phyloP scores from a whole-genome alignment of 495 filamentous ascomycete species.

The Podospora anserina region DNA sequence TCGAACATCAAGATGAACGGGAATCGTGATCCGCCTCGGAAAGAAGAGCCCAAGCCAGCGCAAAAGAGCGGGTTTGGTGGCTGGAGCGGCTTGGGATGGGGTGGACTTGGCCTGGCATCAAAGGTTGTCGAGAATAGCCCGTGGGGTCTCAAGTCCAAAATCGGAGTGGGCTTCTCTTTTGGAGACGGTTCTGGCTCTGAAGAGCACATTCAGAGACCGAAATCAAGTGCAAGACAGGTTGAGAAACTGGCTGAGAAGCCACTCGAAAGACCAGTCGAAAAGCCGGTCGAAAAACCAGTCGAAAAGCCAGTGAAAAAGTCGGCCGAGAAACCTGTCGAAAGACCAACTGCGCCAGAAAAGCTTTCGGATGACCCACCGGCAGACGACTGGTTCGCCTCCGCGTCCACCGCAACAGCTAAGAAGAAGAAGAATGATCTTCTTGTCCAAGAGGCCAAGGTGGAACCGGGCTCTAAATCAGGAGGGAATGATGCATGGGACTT shows the following conservation, averaged over 20 bases:
- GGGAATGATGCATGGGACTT: constrained; percentile 21
- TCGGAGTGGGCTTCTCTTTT: constrained; percentile 32
- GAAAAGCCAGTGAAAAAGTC: constrained; percentile 16
- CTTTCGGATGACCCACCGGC: constrained; percentile 25
- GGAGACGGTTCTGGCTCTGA: constrained; percentile 38
- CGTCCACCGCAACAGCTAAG: constrained; percentile 23
- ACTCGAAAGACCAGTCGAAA: background rate
- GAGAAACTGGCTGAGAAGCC: background rate
- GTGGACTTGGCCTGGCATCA: constrained; percentile 4
- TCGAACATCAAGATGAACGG: constrained; percentile 52
- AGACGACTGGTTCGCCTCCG: constrained; percentile 36
- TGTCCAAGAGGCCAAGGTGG: constrained; percentile 18
- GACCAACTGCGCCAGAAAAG: constrained; percentile 1
- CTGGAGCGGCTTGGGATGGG: constrained; percentile 32
- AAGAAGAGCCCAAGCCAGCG: constrained; percentile 2
- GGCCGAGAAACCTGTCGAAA: background rate
- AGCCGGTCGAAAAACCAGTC: constrained; percentile 12
- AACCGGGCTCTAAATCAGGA: constrained; percentile 16
- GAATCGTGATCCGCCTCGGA: constrained; percentile 27
- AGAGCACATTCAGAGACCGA: constrained; percentile 23
- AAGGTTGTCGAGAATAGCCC: constrained; percentile 32
- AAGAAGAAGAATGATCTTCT: constrained; percentile 10
- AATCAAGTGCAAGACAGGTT: constrained; percentile 13
- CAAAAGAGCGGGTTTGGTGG: constrained; percentile 28
- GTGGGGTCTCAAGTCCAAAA: constrained; percentile 45